Percentiles rank a stretch among this genome's conserved stretches.
These are phyloP conservation scores for Isatis lusitanica DNA, from an alignment of 441 rosid species.

Conservation along the genomic window DNA sequence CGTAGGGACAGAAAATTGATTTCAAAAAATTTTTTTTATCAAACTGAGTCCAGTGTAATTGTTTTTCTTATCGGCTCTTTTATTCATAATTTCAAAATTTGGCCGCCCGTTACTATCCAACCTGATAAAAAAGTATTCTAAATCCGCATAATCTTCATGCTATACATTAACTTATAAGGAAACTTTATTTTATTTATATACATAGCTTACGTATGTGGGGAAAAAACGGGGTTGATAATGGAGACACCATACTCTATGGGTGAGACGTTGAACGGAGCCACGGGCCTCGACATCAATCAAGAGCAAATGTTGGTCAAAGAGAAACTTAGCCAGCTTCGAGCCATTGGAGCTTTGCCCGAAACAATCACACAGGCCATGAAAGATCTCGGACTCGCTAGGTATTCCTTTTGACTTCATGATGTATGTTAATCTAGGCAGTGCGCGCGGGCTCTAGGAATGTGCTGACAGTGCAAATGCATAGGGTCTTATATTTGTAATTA, in stretches of 20 bases:
- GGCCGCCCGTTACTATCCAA: background rate
- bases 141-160: background rate
- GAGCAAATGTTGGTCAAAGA: constrained; percentile 40
- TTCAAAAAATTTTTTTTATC: background rate
- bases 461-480: no score
- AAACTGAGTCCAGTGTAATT: background rate
- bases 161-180: background rate
- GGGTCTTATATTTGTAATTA: no score
- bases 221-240: constrained; percentile 54
- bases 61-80: background rate
- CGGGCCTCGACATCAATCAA: constrained; percentile 54
- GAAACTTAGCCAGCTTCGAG: constrained; percentile 48
- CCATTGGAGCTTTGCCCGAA: constrained; percentile 42
- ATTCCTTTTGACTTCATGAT: background rate
- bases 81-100: background rate
- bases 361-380: constrained; percentile 51
- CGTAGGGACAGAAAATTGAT: no score
- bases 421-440: no score
- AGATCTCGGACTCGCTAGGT: constrained; percentile 63
- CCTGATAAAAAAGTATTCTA: background rate
- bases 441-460: no score
- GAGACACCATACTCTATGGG: constrained; percentile 55
- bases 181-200: no score
- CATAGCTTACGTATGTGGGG: constrained; percentile 77
- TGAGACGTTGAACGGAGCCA: constrained; percentile 59